Percentiles rank a stretch among this genome's conserved stretches.
phyloP scores from a whole-genome alignment of 164 flowering plant species.

The Umbellularia californica region DNA sequence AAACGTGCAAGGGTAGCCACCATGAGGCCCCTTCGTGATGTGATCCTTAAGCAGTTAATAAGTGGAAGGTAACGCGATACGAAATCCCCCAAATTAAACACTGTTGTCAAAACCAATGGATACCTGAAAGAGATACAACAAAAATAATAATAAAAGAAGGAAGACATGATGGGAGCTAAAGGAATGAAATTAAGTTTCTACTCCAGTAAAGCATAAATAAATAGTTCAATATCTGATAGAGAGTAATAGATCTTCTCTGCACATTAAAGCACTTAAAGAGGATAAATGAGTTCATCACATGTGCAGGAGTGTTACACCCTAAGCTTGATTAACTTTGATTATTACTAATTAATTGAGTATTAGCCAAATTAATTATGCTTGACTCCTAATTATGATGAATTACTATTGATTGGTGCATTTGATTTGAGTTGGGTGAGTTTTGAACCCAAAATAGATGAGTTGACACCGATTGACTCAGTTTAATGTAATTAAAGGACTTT shows the following conservation, averaged over 20 bases:
- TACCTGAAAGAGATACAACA: constrained; percentile 41
- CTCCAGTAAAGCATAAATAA: neutral
- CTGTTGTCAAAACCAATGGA: constrained; percentile 65
- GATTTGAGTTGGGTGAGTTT: too few species aligned
- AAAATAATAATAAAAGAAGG: neutral
- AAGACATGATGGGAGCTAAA: neutral
- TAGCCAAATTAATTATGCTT: too few species aligned
- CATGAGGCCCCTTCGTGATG: constrained; percentile 44
- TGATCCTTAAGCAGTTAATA: constrained; percentile 35
- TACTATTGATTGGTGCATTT: too few species aligned
- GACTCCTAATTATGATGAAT: too few species aligned
- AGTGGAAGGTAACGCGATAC: constrained; percentile 66
- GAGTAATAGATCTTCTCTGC: too few species aligned
- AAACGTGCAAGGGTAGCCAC: constrained; percentile 42
- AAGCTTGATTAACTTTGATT: too few species aligned
- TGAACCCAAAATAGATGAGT: too few species aligned
- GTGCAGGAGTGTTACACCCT: too few species aligned
- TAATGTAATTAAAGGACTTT: too few species aligned
- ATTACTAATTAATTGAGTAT: too few species aligned
- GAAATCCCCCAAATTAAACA: constrained; percentile 64
- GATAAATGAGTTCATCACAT: neutral
- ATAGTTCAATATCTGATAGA: too few species aligned
- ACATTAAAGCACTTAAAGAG: neutral
- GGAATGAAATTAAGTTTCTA: neutral
- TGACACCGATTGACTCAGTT: too few species aligned